Evolutionary conservation across 2,329 filamentous ascomycete species (phyloP), one percentile per base, ranked within the genome.

Genomic region (Microsporum ferrugineum): DNA sequence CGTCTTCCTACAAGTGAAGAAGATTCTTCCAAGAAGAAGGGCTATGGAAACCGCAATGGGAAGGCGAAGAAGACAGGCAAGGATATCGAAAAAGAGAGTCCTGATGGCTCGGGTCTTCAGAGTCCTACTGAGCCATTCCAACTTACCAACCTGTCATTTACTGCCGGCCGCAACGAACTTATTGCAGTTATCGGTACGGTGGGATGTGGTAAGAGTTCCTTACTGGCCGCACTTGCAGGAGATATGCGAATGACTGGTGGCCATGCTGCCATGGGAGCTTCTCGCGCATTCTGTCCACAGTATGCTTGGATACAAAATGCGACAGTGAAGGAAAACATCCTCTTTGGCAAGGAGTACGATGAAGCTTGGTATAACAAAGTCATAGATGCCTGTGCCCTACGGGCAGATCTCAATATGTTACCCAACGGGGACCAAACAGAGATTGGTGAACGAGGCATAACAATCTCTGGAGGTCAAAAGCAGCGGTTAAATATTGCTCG

Each of bases 281-380:
- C 85, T 2, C 81, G 91, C 64, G 89, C 92, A 0, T 96, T 96
- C 68, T 97, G 94, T 66, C 92, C 92, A 0, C 92, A 99, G 71
- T 96, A 96, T 70, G 89, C 94, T 0, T 99, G 94, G 94, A 96
- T 99, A 57, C 92, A 97, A 71, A 97, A 97, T 69, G 82, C 90
- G 0, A 89, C 87, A 0, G 82, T 97, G 2, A 85, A 84, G 64
- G 84, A 96, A 38, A 99, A 99, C 69, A 95, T 99, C 62, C 75
- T 90, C 0, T 97, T 97, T 69, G 92, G 92, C 8, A 92, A 90
- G 59, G 82, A 84, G 0, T 83, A 87, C 75, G 80, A 95, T 59
- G 80, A 80, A 62, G 76, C 78, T 2, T 96, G 92, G 91, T 95
- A 96, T 69, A 81, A 87, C 51, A 76, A 88, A 58, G 91, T 96